A percentile compares a stretch with the other conserved stretches of the same genome.
Evolutionary conservation across 2,329 filamentous ascomycete genomes (phyloP).

Genomic region (Trichophaea hybrida): DNA sequence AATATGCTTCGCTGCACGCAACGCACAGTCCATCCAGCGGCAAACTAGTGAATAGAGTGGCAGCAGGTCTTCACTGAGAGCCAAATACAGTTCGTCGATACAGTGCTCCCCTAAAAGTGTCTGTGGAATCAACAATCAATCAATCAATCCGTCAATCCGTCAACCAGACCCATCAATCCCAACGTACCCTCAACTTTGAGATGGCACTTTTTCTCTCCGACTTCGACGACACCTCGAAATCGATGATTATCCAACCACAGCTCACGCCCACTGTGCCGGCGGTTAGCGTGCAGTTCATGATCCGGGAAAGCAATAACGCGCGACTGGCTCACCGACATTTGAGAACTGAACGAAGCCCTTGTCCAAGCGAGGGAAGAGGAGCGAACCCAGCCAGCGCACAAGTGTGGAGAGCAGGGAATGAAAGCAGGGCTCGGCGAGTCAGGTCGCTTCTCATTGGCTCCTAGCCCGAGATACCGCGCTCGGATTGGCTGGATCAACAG

Average conservation of each 20-base stretch:
- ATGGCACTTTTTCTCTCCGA: not conserved
- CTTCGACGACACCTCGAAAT: not conserved
- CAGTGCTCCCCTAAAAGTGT: not conserved
- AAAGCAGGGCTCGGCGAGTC: not conserved
- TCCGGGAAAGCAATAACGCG: not conserved
- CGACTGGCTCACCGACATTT: not conserved
- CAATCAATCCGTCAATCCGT: not conserved
- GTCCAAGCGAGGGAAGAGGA: constrained; percentile 2
- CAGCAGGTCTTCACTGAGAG: not conserved
- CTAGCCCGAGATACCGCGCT: not conserved
- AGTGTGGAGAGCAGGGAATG: constrained; percentile 2
- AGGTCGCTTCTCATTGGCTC: not conserved
- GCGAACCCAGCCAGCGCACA: not conserved
- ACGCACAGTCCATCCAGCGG: not conserved
- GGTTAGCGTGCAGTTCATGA: not conserved
- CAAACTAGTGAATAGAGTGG: not conserved
- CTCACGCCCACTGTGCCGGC: not conserved
- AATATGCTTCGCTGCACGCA: not conserved
- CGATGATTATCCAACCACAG: not conserved
- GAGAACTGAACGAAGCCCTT: not conserved
- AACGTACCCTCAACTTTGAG: not conserved
- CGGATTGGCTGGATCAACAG: constrained; percentile 1
- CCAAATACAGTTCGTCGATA: too few species aligned
- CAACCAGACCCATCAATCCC: not conserved
- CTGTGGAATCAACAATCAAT: not conserved